phyloP scores from a whole-genome alignment of 257 asterid species.

The Knoxia roxburghii region DNA sequence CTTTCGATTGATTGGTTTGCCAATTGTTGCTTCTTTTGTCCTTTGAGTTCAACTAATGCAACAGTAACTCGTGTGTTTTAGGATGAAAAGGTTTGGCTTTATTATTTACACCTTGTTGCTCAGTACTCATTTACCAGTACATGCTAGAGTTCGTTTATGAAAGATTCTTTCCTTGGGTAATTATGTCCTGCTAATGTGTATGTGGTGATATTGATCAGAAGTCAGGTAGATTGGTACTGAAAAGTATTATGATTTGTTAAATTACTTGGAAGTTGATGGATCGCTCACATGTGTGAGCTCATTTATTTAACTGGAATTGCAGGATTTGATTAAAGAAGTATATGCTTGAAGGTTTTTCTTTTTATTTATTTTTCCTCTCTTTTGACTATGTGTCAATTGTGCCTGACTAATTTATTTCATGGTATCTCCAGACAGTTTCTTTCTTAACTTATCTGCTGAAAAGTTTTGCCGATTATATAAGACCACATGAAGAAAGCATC shows the following conservation, averaged over 20 bases:
- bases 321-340: not conserved
- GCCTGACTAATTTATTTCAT: not conserved
- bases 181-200: too few relatives aligned
- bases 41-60: not conserved
- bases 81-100: not conserved
- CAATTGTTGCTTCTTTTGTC: not conserved
- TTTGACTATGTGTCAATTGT: not conserved
- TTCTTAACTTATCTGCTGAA: conserved; percentile 94
- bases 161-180: too few relatives aligned
- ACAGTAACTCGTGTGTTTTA: not conserved
- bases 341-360: not conserved
- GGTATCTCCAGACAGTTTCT: conserved; percentile 78
- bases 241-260: not conserved
- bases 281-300: not conserved
- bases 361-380: not conserved
- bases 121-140: not conserved
- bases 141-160: too few relatives aligned
- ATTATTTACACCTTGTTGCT: not conserved
- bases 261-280: not conserved
- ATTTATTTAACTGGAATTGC: not conserved
- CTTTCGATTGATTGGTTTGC: not conserved
- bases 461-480: conserved; percentile 85
- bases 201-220: not conserved
- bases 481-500: conserved; percentile 96
- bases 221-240: not conserved